These are phyloP conservation scores for Bacterosira constricta DNA, from an alignment of 108 stramenopile species.

Conservation along the genomic window DNA sequence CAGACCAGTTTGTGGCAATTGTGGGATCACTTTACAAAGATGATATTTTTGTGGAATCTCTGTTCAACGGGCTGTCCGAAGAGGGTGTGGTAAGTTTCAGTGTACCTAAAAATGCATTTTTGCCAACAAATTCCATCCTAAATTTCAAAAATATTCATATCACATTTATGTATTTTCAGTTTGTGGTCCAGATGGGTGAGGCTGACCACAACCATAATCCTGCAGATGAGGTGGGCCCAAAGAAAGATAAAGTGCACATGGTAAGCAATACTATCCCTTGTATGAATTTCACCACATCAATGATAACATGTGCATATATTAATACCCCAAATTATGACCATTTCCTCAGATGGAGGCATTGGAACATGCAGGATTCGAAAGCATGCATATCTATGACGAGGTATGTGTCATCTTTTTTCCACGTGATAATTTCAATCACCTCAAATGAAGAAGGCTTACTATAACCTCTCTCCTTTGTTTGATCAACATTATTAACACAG, in stretches of 20 bases:
- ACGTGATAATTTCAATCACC: no score
- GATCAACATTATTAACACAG: constrained; percentile 3
- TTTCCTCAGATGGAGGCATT: constrained; percentile 4
- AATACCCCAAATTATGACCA: not conserved
- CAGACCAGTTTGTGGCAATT: constrained; percentile 21
- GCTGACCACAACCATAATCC: not conserved
- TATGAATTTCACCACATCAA: no score
- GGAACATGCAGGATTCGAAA: constrained; percentile 32
- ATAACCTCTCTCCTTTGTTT: no score
- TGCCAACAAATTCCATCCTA: no score
- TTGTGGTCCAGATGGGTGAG: constrained; percentile 8
- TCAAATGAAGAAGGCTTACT: no score
- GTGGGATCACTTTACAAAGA: constrained; percentile 28
- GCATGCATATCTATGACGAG: constrained; percentile 43
- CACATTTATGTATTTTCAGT: constrained; percentile 8
- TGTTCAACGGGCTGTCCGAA: constrained; percentile 25
- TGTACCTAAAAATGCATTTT: not conserved
- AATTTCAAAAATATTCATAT: no score
- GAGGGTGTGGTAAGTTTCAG: constrained; percentile 21
- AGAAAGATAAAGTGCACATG: not conserved
- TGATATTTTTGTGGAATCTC: constrained; percentile 11
- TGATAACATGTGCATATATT: no score
- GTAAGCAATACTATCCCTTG: no score
- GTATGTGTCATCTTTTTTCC: constrained; percentile 10
- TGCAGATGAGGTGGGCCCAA: not conserved